Conservation (phyloP, 345 rosid genomes). For the Psidium friedrichsthalianum region DNA sequence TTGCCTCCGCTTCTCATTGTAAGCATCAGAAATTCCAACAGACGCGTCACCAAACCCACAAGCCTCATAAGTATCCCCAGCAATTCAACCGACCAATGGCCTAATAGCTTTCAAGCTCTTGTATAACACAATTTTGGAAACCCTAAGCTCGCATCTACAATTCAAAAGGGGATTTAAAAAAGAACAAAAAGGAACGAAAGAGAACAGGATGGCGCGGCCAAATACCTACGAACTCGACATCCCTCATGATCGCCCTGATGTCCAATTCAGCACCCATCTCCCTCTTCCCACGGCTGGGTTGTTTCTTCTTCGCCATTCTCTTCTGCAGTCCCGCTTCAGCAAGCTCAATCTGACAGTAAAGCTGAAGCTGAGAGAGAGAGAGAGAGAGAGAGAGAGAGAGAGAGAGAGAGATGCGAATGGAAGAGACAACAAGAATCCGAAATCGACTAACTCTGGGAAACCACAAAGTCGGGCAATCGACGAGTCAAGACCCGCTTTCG, state of each 20-base stretch:
- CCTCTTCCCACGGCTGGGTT: neutral
- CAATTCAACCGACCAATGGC: neutral
- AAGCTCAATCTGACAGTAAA: neutral
- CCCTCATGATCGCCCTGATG: neutral
- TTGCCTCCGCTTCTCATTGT: neutral
- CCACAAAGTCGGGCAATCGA: neutral
- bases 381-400: neutral
- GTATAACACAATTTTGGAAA: neutral
- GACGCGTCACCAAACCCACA: neutral
- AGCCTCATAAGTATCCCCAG: neutral
- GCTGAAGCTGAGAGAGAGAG: neutral
- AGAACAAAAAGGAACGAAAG: neutral
- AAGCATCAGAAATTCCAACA: neutral
- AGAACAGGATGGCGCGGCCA: neutral
- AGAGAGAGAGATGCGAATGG: neutral
- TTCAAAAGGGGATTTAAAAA: neutral
- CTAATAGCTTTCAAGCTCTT: neutral
- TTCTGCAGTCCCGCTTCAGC: neutral
- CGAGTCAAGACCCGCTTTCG: neutral
- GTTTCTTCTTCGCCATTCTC: neutral
- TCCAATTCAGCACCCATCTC: neutral
- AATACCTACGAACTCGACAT: neutral
- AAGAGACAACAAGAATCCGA: neutral
- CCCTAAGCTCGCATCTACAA: neutral
- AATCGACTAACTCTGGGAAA: neutral